Evolutionary conservation across 2,329 filamentous ascomycete species (phyloP).

Genomic region (Capronia epimyces): DNA sequence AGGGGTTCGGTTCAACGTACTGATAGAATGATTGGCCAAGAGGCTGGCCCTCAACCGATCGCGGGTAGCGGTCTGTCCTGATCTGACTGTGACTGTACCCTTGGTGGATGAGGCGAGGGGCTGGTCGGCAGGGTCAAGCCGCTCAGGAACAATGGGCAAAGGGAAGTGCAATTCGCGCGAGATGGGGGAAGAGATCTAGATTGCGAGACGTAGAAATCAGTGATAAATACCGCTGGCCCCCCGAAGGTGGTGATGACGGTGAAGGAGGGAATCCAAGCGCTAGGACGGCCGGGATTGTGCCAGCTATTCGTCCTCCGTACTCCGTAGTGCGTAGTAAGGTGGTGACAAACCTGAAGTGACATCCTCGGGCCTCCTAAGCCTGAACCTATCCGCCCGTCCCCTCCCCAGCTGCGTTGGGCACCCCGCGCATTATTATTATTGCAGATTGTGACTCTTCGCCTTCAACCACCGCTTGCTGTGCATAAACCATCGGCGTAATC

Average conservation of each 20-base stretch:
- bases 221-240: background rate
- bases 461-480: too few species aligned
- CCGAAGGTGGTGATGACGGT: background rate
- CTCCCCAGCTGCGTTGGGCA: too few species aligned
- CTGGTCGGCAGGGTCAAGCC: background rate
- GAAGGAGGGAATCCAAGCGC: background rate
- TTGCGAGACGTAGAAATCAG: too few species aligned
- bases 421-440: too few species aligned
- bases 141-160: background rate
- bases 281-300: background rate
- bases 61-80: background rate
- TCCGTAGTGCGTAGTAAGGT: too few species aligned
- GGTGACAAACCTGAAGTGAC: background rate
- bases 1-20: background rate
- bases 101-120: background rate
- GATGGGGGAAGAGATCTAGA: too few species aligned
- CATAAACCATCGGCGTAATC: too few species aligned
- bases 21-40: constrained; percentile 4
- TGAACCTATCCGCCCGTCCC: too few species aligned
- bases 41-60: background rate
- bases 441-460: too few species aligned
- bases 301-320: background rate
- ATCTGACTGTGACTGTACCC: background rate
- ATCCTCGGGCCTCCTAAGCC: too few species aligned
- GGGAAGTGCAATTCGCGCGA: too few species aligned